phyloP scores from a whole-genome alignment of 2,329 filamentous ascomycete genomes.

The Blastomyces gilchristii region DNA sequence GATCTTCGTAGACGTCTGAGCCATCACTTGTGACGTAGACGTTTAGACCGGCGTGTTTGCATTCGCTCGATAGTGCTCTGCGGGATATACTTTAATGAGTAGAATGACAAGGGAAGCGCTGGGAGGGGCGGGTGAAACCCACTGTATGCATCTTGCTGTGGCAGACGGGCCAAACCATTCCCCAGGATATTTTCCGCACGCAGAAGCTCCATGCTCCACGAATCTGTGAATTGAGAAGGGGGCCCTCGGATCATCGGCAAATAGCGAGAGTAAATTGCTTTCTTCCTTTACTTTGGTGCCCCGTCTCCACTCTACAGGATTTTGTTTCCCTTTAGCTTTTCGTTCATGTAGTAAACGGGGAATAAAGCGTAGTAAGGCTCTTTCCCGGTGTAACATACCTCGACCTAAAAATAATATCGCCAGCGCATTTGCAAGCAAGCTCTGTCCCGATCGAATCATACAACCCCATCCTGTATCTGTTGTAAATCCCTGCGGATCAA shows the following conservation, averaged over 20 bases:
- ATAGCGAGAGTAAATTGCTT: conserved; percentile 62
- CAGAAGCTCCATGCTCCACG: conserved; percentile 72
- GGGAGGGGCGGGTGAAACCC: conserved; percentile 25
- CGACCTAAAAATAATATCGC: conserved; percentile 63
- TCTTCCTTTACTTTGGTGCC: conserved; percentile 48
- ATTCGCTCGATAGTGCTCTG: conserved; percentile 64
- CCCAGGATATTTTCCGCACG: conserved; percentile 88
- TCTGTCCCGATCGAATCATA: conserved; percentile 96
- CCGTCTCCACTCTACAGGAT: conserved; percentile 59
- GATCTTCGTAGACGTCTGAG: conserved; percentile 86
- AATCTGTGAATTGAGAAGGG: conserved; percentile 95
- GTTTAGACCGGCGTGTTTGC: conserved; percentile 52
- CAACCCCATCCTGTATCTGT: conserved; percentile 96
- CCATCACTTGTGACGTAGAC: conserved; percentile 88
- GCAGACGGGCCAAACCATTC: conserved; percentile 99
- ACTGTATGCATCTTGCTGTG: conserved; percentile 89
- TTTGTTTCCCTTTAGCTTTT: conserved; percentile 16
- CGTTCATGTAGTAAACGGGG: neutral
- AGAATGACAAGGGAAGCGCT: neutral
- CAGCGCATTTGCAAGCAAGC: conserved; percentile 78
- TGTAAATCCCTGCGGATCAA: conserved; percentile 71
- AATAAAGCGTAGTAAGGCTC: neutral
- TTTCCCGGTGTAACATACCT: conserved; percentile 42
- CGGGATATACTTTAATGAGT: conserved; percentile 1
- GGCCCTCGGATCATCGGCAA: conserved; percentile 75